Conservation (phyloP, 1,139 yeast genomes). For the Scheffersomyces titani region DNA sequence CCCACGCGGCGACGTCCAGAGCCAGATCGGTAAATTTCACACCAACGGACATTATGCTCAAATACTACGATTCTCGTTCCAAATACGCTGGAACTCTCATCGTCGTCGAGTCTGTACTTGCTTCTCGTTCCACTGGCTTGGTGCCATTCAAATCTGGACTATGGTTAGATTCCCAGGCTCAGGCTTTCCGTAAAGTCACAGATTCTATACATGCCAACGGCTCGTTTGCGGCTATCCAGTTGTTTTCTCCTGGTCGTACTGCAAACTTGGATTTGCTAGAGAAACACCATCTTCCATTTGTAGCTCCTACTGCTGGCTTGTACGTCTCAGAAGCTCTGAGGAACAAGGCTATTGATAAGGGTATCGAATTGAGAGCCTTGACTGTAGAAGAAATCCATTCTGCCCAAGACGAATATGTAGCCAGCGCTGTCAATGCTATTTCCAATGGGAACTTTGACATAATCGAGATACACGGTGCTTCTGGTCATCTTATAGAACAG, state of each 20-base stretch:
- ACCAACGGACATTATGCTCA: slow-evolving; percentile 46
- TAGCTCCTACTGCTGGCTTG: slow-evolving; percentile 23
- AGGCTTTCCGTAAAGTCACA: slow-evolving; percentile 34
- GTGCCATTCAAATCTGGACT: slow-evolving; percentile 20
- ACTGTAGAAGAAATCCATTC: slow-evolving; percentile 36
- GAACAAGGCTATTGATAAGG: slow-evolving; percentile 25
- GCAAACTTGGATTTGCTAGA: slow-evolving; percentile 21
- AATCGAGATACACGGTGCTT: slow-evolving; percentile 37
- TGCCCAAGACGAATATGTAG: slow-evolving; percentile 26
- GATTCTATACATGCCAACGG: slow-evolving; percentile 34
- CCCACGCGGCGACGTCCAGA: slow-evolving; percentile 57
- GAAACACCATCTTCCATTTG: slow-evolving; percentile 27
- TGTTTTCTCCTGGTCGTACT: slow-evolving; percentile 42
- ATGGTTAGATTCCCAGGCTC: slow-evolving; percentile 10
- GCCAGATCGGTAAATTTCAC: slow-evolving; percentile 42
- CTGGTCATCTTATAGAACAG: slow-evolving; percentile 30
- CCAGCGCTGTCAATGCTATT: slow-evolving; percentile 35
- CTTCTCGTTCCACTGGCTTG: slow-evolving; percentile 23
- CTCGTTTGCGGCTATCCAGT: slow-evolving; percentile 33
- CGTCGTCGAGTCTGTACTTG: slow-evolving; percentile 37
- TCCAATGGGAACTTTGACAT: slow-evolving; percentile 46
- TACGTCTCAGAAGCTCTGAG: slow-evolving; percentile 33
- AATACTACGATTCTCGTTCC: slow-evolving; percentile 56
- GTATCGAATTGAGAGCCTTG: slow-evolving; percentile 30
- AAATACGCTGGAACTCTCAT: slow-evolving; percentile 55